Conservation (phyloP, 2,329 filamentous ascomycete species). For the Lizonia empirigonia region DNA sequence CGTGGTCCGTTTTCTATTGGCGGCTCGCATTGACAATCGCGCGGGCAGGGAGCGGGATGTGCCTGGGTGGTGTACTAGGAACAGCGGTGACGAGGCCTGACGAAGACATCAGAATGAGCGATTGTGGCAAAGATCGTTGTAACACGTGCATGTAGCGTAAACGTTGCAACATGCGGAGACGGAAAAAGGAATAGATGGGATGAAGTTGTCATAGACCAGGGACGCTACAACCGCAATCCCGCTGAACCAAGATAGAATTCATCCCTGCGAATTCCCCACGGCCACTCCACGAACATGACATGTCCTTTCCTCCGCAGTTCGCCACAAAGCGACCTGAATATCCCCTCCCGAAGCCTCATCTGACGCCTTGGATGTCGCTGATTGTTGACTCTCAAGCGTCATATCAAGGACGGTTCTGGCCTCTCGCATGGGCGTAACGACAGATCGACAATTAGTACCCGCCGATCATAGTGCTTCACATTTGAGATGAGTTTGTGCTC, state of each 20-base stretch:
- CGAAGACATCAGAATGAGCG: not conserved
- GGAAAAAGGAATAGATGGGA: slow-evolving; percentile 6
- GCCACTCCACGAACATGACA: slow-evolving; percentile 10
- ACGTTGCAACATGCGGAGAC: slow-evolving; percentile 12
- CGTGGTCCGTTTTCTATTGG: slow-evolving; percentile 6
- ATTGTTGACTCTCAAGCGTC: slow-evolving; percentile 21
- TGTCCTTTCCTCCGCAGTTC: not conserved
- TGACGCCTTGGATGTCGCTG: slow-evolving; percentile 1
- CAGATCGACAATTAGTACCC: slow-evolving; percentile 27
- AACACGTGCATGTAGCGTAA: slow-evolving; percentile 12
- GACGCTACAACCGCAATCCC: slow-evolving; percentile 13
- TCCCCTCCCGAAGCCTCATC: not conserved
- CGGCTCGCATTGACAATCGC: not conserved
- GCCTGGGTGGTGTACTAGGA: not conserved
- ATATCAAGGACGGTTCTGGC: slow-evolving; percentile 25
- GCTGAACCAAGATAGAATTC: slow-evolving; percentile 4
- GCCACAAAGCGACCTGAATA: not conserved
- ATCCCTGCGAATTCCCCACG: slow-evolving; percentile 26
- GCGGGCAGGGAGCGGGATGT: slow-evolving; percentile 7
- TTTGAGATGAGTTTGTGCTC: slow-evolving; percentile 2
- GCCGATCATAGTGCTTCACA: slow-evolving; percentile 18
- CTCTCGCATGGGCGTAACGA: slow-evolving; percentile 13
- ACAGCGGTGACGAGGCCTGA: not conserved
- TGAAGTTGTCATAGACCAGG: slow-evolving; percentile 1
- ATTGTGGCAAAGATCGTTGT: not conserved